These are phyloP conservation scores for Cyberlindnera subsufficiens DNA, from an alignment of 805 yeast species.

Conservation along the genomic window DNA sequence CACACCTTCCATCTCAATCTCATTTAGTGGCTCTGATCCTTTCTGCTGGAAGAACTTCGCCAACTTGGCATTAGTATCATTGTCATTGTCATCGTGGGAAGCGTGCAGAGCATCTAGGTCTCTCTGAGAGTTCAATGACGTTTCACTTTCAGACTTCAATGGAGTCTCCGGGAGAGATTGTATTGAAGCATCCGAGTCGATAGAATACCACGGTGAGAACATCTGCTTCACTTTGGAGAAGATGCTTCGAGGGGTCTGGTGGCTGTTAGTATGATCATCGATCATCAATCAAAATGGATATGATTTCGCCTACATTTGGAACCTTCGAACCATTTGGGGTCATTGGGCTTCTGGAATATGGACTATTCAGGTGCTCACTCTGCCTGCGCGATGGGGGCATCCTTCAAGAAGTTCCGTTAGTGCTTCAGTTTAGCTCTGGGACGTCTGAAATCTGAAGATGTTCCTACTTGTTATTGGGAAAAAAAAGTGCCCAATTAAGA, in stretches of 20 bases:
- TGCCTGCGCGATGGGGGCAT: constrained; percentile 11
- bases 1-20: constrained; percentile 79
- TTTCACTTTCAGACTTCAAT: neutral
- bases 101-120: no score
- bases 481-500: no score
- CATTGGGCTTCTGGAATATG: constrained; percentile 14
- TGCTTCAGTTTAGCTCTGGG: no score
- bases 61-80: constrained; percentile 51
- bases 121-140: no score
- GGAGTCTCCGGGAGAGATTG: constrained; percentile 2
- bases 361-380: constrained; percentile 12
- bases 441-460: no score
- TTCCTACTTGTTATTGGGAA: no score
- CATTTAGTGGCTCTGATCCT: constrained; percentile 70
- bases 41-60: constrained; percentile 67
- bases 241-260: constrained; percentile 22
- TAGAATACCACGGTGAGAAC: constrained; percentile 16
- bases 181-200: constrained; percentile 1
- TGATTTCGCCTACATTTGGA: no score
- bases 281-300: no score
- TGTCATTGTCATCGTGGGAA: no score
- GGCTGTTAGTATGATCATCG: constrained; percentile 35
- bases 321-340: neutral
- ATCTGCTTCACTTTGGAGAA: constrained; percentile 21
- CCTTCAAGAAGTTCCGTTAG: no score